Evolutionary conservation across 345 rosid species (phyloP).

Genomic region (Laguncularia racemosa): DNA sequence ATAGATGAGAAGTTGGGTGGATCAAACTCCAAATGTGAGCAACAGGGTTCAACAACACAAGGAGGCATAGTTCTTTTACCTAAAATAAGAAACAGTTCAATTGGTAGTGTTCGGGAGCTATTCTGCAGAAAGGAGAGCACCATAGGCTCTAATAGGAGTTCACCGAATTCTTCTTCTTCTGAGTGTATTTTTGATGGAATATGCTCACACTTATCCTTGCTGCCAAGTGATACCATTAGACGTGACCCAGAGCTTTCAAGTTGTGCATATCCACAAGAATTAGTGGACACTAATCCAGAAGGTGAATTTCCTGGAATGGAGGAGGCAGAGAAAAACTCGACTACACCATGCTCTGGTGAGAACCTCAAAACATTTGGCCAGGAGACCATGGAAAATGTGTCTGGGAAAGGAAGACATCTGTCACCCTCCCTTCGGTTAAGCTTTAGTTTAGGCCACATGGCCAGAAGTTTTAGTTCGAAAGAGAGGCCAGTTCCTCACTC

Average conservation of each 20-base stretch:
- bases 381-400: slow-evolving; percentile 27
- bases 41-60: slow-evolving; percentile 17
- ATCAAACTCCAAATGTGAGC: slow-evolving; percentile 5
- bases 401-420: slow-evolving; percentile 34
- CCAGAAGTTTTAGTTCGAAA: slow-evolving; percentile 70
- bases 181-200: slow-evolving; percentile 17
- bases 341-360: slow-evolving; percentile 24
- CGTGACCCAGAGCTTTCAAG: too few relatives aligned
- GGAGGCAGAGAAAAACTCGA: slow-evolving; percentile 1
- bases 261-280: too few relatives aligned
- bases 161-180: slow-evolving; percentile 19
- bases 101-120: slow-evolving; percentile 6
- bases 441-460: slow-evolving; percentile 64
- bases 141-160: slow-evolving; percentile 20
- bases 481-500: slow-evolving; percentile 46
- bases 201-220: slow-evolving; percentile 14
- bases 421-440: slow-evolving; percentile 71
- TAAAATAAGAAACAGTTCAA: slow-evolving; percentile 28
- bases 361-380: slow-evolving; percentile 32
- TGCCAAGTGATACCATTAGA: neutral
- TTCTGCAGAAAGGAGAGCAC: slow-evolving; percentile 11
- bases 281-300: slow-evolving; percentile 5
- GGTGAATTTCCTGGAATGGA: slow-evolving; percentile 15
- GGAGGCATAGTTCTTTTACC: slow-evolving; percentile 34
- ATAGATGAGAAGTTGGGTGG: slow-evolving; percentile 16